Conservation (phyloP, 1,284 basidiomycete species). For the Polyporus tsugae region DNA sequence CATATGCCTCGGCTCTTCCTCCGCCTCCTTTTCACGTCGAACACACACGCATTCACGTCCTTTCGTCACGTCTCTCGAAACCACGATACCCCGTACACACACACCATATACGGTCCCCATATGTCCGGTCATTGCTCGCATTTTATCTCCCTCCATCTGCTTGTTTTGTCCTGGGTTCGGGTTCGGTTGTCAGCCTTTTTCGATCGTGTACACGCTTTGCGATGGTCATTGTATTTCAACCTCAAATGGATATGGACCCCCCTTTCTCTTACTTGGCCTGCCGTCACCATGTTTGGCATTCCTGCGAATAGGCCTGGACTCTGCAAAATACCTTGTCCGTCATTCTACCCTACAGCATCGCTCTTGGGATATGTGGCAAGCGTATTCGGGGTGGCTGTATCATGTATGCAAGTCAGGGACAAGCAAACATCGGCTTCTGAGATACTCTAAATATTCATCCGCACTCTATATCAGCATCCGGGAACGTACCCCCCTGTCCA, state of each 20-base stretch:
- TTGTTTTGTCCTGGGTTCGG: background rate
- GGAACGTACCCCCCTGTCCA: constrained; percentile 23
- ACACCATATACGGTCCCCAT: background rate
- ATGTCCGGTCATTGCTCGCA: background rate
- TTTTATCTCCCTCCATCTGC: background rate
- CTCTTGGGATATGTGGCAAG: too few relatives aligned
- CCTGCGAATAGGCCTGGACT: too few relatives aligned
- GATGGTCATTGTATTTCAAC: background rate
- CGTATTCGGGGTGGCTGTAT: too few relatives aligned
- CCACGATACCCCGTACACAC: background rate
- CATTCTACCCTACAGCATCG: too few relatives aligned
- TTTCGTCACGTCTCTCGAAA: background rate
- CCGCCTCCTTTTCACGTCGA: background rate
- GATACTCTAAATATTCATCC: background rate
- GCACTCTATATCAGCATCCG: background rate
- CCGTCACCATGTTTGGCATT: too few relatives aligned
- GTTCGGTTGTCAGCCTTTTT: background rate
- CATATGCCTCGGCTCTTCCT: background rate
- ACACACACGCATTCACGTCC: background rate
- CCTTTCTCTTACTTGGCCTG: too few relatives aligned
- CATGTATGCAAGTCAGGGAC: too few relatives aligned
- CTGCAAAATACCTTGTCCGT: too few relatives aligned
- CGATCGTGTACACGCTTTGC: constrained; percentile 4
- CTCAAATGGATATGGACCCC: background rate
- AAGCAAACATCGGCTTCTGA: too few relatives aligned